Evolutionary conservation across 1,284 basidiomycete species (phyloP), one percentile per base, ranked within the genome.

Genomic region (Trichosporon faecale): DNA sequence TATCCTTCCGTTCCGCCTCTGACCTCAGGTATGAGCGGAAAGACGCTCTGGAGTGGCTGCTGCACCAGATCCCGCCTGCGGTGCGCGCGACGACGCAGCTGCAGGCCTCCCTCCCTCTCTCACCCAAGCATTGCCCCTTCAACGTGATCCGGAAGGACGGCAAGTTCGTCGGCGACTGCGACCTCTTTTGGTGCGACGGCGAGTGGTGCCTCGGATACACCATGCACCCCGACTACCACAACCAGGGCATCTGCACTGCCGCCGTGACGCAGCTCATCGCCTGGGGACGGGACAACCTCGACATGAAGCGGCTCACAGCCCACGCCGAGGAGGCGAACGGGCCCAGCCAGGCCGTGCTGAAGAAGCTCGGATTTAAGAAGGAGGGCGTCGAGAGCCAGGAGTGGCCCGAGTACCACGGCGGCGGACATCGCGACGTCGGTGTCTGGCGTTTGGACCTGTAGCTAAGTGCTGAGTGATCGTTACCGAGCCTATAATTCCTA

Each of bases 281-380:
- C 7, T 61, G 57, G 57, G 57, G 27, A 6, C 27, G 57, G 14
- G 57, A 31, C 11, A 18, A 31, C 27, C 6, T 61, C 7, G 29
- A 18, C 29, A 2, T 61, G 16, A 9, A 12, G 7, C 16, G n/a
- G 57, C 57, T 61, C 27, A 18, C 27, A 2, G 57, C 57, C 5
- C 57, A 61, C 31, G 27, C 29, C 57, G 57, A 61, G 31, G 57
- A 61, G 57, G 57, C 27, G 27, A 61, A 61, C 18, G 57, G 57
- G 16, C 27, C 57, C 16, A 61, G 57, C 31, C 57, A 61, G 29
- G 57, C 57, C 14, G 57, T 61, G 2, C 18, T 61, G 29, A 21
- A 23, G 21, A 61, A 61, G 57, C 57, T 61, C 29, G 57, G 57
- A 9, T 61, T 61, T 16, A 31, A 8, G 57, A 31, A 61, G 29